These are phyloP conservation scores for Trichomonascaceae sp. DNA, from an alignment of 1,139 yeast species.

Conservation along the genomic window DNA sequence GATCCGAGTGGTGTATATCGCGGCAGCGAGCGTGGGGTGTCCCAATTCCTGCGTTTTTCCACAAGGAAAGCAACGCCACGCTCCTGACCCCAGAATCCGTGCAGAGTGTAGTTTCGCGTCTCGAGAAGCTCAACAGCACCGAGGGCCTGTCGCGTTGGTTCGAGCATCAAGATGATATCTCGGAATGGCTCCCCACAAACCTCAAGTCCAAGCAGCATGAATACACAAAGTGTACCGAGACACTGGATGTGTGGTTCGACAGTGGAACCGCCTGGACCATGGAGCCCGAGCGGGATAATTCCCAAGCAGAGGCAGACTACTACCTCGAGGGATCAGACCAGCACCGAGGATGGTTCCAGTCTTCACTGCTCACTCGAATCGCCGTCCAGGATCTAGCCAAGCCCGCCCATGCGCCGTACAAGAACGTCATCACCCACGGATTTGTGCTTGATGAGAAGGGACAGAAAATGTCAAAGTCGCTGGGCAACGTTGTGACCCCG, in stretches of 20 bases:
- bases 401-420: slow-evolving; percentile 45
- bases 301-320: slow-evolving; percentile 42
- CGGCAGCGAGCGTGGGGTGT: slow-evolving; percentile 99
- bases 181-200: slow-evolving; percentile 58
- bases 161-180: slow-evolving; percentile 36
- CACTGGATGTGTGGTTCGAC: slow-evolving; percentile 99
- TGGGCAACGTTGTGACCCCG: slow-evolving; percentile 75
- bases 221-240: slow-evolving; percentile 58
- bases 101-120: slow-evolving; percentile 38
- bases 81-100: slow-evolving; percentile 40
- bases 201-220: slow-evolving; percentile 11
- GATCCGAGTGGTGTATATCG: slow-evolving; percentile 96
- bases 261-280: slow-evolving; percentile 90
- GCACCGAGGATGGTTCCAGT: slow-evolving; percentile 98
- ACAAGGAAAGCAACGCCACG: slow-evolving; percentile 45
- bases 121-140: slow-evolving; percentile 50
- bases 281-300: slow-evolving; percentile 29
- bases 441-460: slow-evolving; percentile 80
- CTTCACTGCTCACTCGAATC: slow-evolving; percentile 71
- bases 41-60: slow-evolving; percentile 80
- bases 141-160: slow-evolving; percentile 38
- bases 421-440: slow-evolving; percentile 78
- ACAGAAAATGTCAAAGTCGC: slow-evolving; percentile 84
- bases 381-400: slow-evolving; percentile 26
- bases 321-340: slow-evolving; percentile 94